Conservation (phyloP, 208 protist genomes). For the Trypanosoma caninum region DNA sequence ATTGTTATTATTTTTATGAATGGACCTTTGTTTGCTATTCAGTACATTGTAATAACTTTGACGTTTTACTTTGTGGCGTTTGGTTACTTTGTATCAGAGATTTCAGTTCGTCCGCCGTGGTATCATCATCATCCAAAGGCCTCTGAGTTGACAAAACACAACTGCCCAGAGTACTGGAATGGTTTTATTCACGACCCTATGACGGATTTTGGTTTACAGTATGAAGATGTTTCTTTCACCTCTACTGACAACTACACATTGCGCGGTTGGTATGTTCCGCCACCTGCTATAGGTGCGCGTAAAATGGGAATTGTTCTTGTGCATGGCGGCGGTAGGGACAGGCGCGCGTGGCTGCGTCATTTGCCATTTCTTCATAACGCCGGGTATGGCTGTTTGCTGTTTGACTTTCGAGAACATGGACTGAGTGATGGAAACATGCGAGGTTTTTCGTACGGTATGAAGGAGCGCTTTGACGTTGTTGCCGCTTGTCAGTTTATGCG, state of each 20-base stretch:
- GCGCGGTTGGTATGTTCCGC: slow-evolving; percentile 84
- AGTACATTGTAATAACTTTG: slow-evolving; percentile 60
- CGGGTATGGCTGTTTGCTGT: slow-evolving; percentile 85
- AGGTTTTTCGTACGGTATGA: slow-evolving; percentile 88
- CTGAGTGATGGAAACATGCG: slow-evolving; percentile 78
- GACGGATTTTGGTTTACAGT: slow-evolving; percentile 71
- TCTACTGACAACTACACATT: slow-evolving; percentile 70
- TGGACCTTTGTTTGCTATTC: slow-evolving; percentile 56
- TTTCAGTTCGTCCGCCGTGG: slow-evolving; percentile 86
- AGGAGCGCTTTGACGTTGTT: slow-evolving; percentile 86
- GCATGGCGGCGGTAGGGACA: slow-evolving; percentile 88
- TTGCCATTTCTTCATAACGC: slow-evolving; percentile 79
- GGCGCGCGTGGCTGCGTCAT: slow-evolving; percentile 87
- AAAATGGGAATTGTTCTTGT: slow-evolving; percentile 84
- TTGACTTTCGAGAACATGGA: slow-evolving; percentile 90
- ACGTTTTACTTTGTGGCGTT: slow-evolving; percentile 71
- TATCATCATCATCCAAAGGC: slow-evolving; percentile 80
- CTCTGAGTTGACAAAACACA: slow-evolving; percentile 42
- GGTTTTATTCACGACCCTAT: slow-evolving; percentile 81
- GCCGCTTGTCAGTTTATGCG: slow-evolving; percentile 76
- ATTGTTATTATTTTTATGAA: slow-evolving; percentile 80
- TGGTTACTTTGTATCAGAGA: slow-evolving; percentile 90
- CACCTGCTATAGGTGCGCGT: slow-evolving; percentile 10
- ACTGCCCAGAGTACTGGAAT: slow-evolving; percentile 87
- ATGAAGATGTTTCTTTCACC: slow-evolving; percentile 75